phyloP scores from a whole-genome alignment of 1,284 basidiomycete genomes.

The Inonotus obliquus region DNA sequence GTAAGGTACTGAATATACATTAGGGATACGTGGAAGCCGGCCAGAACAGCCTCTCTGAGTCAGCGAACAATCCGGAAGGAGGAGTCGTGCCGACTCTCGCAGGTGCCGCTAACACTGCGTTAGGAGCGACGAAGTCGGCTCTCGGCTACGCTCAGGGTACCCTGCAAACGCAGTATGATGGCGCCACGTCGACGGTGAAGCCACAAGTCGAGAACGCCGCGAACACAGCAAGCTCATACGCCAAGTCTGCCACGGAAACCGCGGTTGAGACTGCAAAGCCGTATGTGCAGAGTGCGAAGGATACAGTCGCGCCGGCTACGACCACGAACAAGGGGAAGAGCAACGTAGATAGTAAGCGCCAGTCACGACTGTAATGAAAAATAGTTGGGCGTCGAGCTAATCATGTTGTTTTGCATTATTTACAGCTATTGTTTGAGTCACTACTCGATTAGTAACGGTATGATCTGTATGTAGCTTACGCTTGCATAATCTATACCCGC shows the following conservation, averaged over 20 bases:
- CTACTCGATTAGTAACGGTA: neutral
- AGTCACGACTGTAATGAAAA: neutral
- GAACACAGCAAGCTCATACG: slow-evolving; percentile 23
- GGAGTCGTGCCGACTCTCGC: slow-evolving; percentile 33
- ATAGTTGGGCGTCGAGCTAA: neutral
- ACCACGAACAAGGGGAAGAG: neutral
- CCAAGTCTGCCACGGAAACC: slow-evolving; percentile 18
- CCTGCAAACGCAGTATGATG: slow-evolving; percentile 33
- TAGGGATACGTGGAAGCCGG: slow-evolving; percentile 20
- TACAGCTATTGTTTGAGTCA: neutral
- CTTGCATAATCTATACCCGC: neutral
- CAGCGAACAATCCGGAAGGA: slow-evolving; percentile 9
- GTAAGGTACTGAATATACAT: neutral
- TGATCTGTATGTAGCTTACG: neutral
- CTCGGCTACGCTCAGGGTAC: slow-evolving; percentile 35
- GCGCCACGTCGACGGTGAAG: slow-evolving; percentile 24
- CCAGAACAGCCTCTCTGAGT: slow-evolving; percentile 14
- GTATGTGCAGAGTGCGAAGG: slow-evolving; percentile 21
- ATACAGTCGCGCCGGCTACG: neutral
- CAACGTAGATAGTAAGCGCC: neutral
- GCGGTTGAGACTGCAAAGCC: slow-evolving; percentile 28
- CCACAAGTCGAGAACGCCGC: slow-evolving; percentile 26
- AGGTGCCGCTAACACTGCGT: slow-evolving; percentile 31
- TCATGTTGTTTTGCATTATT: neutral
- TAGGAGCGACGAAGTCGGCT: slow-evolving; percentile 34